Conservation (phyloP, 2,329 filamentous ascomycete species). For the Sclerotinia borealis region DNA sequence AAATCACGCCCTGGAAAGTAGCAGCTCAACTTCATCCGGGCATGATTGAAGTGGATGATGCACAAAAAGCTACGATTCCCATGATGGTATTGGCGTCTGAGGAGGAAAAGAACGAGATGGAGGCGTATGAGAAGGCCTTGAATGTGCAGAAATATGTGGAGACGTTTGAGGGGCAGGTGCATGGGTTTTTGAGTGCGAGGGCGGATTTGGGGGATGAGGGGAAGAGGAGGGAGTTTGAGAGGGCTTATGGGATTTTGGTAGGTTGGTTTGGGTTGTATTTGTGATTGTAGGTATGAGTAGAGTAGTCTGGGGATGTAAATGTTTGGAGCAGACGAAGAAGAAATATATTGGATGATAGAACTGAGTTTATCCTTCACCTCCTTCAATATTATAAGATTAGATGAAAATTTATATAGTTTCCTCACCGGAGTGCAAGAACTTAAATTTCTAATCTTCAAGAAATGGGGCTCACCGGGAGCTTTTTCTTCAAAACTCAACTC, state of each 20-base stretch:
- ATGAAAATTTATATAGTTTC: too few species aligned
- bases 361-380: too few species aligned
- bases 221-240: constrained; percentile 40
- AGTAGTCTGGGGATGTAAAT: too few species aligned
- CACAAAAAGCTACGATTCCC: constrained; percentile 52
- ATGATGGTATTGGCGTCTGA: constrained; percentile 55
- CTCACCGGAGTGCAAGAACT: too few species aligned
- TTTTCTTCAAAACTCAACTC: neutral
- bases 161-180: constrained; percentile 42
- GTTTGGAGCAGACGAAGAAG: too few species aligned
- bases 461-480: neutral
- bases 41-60: constrained; percentile 57
- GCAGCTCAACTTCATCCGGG: constrained; percentile 50
- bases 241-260: constrained; percentile 40
- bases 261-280: constrained; percentile 38
- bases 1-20: constrained; percentile 40
- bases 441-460: too few species aligned
- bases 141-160: constrained; percentile 39
- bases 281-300: neutral
- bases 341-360: too few species aligned
- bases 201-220: constrained; percentile 40
- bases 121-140: constrained; percentile 32
- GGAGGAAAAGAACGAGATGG: constrained; percentile 11
- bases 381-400: too few species aligned
- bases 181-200: constrained; percentile 51